Conservation (phyloP, 1,284 basidiomycete genomes). For the Ceratobasidium sp. region DNA sequence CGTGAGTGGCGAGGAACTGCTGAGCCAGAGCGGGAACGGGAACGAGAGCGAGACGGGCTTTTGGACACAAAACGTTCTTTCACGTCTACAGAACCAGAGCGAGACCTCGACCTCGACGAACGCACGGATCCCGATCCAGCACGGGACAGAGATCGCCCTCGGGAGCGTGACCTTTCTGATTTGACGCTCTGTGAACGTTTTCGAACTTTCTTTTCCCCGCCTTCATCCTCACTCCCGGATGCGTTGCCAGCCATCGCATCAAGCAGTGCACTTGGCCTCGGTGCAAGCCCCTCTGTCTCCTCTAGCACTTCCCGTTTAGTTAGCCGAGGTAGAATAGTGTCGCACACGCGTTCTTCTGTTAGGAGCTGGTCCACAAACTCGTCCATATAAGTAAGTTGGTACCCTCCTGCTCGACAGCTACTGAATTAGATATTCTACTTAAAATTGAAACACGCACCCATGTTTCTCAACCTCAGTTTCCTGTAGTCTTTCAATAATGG, state of each 20-base stretch:
- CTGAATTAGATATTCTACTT: constrained; percentile 39
- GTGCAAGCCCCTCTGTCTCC: constrained; percentile 88
- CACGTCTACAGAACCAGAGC: constrained; percentile 14
- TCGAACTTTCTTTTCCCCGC: constrained; percentile 4
- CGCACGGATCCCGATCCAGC: background rate
- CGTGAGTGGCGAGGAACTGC: constrained; percentile 11
- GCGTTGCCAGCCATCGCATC: constrained; percentile 79
- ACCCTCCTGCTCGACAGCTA: constrained; percentile 68
- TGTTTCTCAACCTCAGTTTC: constrained; percentile 84
- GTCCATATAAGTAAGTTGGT: constrained; percentile 87
- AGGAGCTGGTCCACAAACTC: constrained; percentile 90
- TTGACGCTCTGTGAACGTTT: constrained; percentile 15
- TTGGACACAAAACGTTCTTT: constrained; percentile 41
- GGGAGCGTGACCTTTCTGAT: constrained; percentile 17
- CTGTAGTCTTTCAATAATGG: constrained; percentile 93
- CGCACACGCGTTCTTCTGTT: constrained; percentile 92
- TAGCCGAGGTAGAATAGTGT: constrained; percentile 93
- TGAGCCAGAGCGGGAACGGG: constrained; percentile 43
- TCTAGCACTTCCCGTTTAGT: constrained; percentile 88
- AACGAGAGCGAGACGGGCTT: constrained; percentile 51
- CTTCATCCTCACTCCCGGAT: constrained; percentile 48
- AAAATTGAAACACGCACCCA: constrained; percentile 66
- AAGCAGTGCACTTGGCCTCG: constrained; percentile 81
- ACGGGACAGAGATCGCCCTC: constrained; percentile 23
- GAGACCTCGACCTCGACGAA: background rate